Percentiles rank a stretch among this genome's conserved stretches.
Evolutionary conservation across 2,329 filamentous ascomycete genomes (phyloP).

Genomic region (Pseudogymnoascus pannorum): DNA sequence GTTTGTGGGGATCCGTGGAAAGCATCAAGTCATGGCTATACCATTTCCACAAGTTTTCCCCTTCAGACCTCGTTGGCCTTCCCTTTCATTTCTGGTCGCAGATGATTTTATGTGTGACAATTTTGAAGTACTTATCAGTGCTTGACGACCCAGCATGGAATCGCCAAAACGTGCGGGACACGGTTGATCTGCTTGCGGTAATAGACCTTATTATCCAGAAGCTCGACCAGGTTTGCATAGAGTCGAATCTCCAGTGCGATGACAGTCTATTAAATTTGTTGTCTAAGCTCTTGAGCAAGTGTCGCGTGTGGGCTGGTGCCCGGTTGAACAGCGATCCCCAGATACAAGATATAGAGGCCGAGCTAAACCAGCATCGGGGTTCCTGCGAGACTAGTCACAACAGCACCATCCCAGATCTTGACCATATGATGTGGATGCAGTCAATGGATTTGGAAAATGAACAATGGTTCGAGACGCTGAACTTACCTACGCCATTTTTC

Average conservation of each 20-base stretch:
- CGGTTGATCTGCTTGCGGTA: slow-evolving; percentile 26
- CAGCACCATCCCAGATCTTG: neutral
- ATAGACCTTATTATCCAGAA: slow-evolving; percentile 28
- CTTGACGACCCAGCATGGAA: slow-evolving; percentile 34
- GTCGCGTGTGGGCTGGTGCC: neutral
- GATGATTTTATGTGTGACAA: slow-evolving; percentile 29
- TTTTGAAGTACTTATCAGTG: slow-evolving; percentile 32
- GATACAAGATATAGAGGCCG: neutral
- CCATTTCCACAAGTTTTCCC: slow-evolving; percentile 26
- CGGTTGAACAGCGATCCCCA: neutral
- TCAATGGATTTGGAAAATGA: neutral
- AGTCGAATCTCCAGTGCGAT: slow-evolving; percentile 25
- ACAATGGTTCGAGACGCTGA: neutral
- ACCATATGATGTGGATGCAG: neutral
- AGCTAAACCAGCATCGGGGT: neutral
- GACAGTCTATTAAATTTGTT: slow-evolving; percentile 25
- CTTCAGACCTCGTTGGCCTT: slow-evolving; percentile 24
- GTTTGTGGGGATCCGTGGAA: slow-evolving; percentile 30
- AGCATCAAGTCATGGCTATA: slow-evolving; percentile 31
- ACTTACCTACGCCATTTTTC: neutral
- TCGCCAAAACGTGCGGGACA: slow-evolving; percentile 28
- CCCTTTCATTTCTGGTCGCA: slow-evolving; percentile 34
- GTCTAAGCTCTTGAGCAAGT: slow-evolving; percentile 23
- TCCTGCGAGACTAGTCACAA: slow-evolving; percentile 25
- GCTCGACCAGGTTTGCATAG: slow-evolving; percentile 24